Evolutionary conservation across 2,329 filamentous ascomycete genomes (phyloP), one percentile per base, ranked within the genome.

Genomic region (Chaetomiaceae sp.): DNA sequence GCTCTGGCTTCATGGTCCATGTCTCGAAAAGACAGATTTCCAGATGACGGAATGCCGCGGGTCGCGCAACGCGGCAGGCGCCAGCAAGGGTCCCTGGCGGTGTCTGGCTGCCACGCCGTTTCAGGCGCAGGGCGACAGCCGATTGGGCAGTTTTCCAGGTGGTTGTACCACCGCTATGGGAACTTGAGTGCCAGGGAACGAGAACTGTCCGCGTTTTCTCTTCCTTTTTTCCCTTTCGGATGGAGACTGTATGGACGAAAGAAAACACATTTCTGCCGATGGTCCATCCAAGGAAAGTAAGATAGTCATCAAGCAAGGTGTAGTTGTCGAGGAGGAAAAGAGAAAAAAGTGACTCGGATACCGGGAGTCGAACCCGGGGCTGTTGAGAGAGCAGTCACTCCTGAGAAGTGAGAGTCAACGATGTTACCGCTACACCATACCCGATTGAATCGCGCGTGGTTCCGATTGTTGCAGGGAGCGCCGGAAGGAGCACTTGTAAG

Each of bases 381-480:
- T 49, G 47, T 45, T 49, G 47, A 49, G 47, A 48, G 46, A 49
- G 19, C 47, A 38, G 38, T 45, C 47, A 49, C 41, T 45, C 14
- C 47, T 49, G 32, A 38, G 47, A 32, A 45, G 38, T 45, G 47
- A 49, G 47, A 49, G 47, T 49, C 47, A 49, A 45, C 47, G 47
- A 49, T 49, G 47, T 49, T 49, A 49, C 47, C 47, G 47, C 47
- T 49, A 49, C 47, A n/a, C n/a, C n/a, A n/a, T n/a, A 49, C 47
- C 47, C 47, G 47, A 49, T 40, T 40, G n/a, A 45, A 49, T 49
- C 47, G 48, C 36, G 41, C 29, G 24, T 51, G 45, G 48, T 42
- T 41, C 45, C 45, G 40, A 51, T 50, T 47, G 36, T 50, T 45
- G 22, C 11, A 29, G 18, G 11, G 2, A 9, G 1, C 4, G 14